These are phyloP conservation scores for Tulasnella sp. DNA, from an alignment of 768 basidiomycete species.

Conservation along the genomic window DNA sequence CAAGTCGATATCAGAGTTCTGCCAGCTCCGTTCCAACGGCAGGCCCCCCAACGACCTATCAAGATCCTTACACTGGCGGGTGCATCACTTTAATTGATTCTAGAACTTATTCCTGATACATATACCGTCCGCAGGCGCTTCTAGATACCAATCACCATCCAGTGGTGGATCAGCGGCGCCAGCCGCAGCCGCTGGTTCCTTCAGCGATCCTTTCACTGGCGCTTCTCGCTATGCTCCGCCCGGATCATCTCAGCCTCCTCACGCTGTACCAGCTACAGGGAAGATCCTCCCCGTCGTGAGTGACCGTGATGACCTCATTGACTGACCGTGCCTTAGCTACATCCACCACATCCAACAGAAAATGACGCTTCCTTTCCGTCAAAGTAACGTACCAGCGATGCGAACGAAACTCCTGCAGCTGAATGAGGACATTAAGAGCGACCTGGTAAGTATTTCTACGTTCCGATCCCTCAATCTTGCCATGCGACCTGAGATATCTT, in stretches of 20 bases:
- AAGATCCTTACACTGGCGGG: not conserved
- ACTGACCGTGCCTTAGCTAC: too few species aligned
- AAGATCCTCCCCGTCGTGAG: constrained; percentile 10
- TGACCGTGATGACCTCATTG: not conserved
- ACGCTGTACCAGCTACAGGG: constrained; percentile 23
- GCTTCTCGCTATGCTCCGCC: constrained; percentile 45
- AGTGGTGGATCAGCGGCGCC: too few species aligned
- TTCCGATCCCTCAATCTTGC: not conserved
- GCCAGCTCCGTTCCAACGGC: constrained; percentile 12
- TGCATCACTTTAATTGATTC: too few species aligned
- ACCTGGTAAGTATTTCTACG: constrained; percentile 43
- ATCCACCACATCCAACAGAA: constrained; percentile 31
- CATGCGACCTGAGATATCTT: not conserved
- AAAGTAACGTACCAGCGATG: constrained; percentile 71
- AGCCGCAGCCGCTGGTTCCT: constrained; percentile 25
- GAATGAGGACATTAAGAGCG: constrained; percentile 51
- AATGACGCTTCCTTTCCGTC: constrained; percentile 66
- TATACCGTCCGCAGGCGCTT: constrained; percentile 37
- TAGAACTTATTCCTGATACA: too few species aligned
- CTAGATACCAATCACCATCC: constrained; percentile 50
- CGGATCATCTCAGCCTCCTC: constrained; percentile 28
- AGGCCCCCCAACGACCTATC: not conserved
- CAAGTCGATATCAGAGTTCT: constrained; percentile 6
- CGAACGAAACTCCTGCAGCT: constrained; percentile 67
- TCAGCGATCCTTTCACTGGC: constrained; percentile 61